Evolutionary conservation across 2,329 filamentous ascomycete species (phyloP), one percentile per base, ranked within the genome.

Genomic region (Trichoderma cornu-damae): DNA sequence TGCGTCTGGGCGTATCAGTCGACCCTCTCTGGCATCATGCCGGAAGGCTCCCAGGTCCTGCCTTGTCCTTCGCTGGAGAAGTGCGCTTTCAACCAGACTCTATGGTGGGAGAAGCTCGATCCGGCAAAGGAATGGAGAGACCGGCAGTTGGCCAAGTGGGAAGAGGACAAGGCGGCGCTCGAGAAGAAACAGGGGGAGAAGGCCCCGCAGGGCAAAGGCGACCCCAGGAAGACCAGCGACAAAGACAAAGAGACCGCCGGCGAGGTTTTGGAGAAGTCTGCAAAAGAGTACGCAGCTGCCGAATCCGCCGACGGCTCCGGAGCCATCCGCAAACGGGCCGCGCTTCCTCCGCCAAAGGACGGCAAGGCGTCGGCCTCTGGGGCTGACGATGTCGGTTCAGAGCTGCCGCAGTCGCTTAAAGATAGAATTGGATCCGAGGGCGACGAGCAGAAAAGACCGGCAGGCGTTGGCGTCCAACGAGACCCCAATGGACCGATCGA

Each of bases 1-100:
- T 88, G 86, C 62, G 83, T 85, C 3, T 88, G 85, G 86, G 84
- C 84, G 8, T 88, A 89, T 66, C 78, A 81, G 61, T 73, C 74
- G 24, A 86, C 80, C 32, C 70, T 76, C 0, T 78, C 77, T 1
- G 85, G 85, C 14, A 78, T 89, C 58, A 88, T 88, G 85, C 82
- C 85, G 2, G 86, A 89, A 67, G 68, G 64, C 2, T 75, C 68
- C 12, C 61, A 65, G 18, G 60, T 75, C 12, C 52, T 73, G 12
- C 76, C 80, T 2, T 88, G 85, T 63, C 70, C 70, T 26, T 68
- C 61, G 2, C 62, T 64, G 12, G 72, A 73, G 35, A 73, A 69
- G 58, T 86, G 84, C 64, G 69, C 76, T 5, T 86, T 79, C 73
- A 74, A 75, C 59, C 58, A 75, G 62, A 79, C 78, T 2, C 61